These are phyloP conservation scores for Aspergillus viridinutans DNA, from an alignment of 2,329 filamentous ascomycete genomes.

Conservation along the genomic window DNA sequence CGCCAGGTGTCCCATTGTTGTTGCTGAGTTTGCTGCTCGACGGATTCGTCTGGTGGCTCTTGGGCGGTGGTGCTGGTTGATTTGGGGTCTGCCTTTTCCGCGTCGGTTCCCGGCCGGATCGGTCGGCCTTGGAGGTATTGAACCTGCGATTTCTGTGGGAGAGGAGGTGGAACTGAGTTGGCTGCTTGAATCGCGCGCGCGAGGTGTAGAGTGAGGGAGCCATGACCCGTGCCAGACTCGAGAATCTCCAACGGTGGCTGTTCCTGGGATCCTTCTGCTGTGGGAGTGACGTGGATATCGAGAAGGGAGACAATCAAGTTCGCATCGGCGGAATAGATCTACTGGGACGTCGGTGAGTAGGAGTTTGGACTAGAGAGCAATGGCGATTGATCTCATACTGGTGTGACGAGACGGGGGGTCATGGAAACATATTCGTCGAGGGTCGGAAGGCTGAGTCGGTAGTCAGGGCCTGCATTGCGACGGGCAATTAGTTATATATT, in stretches of 20 bases:
- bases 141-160: slow-evolving; percentile 35
- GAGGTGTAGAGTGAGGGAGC: slow-evolving; percentile 70
- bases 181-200: slow-evolving; percentile 71
- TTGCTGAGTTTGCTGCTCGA: slow-evolving; percentile 20
- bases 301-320: slow-evolving; percentile 71
- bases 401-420: slow-evolving; percentile 68
- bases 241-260: slow-evolving; percentile 64
- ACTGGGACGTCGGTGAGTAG: slow-evolving; percentile 20
- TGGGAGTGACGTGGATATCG: slow-evolving; percentile 61
- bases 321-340: slow-evolving; percentile 73
- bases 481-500: background rate
- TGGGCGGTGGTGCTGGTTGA: background rate
- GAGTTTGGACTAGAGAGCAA: slow-evolving; percentile 10
- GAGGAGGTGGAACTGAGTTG: slow-evolving; percentile 53
- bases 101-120: slow-evolving; percentile 17
- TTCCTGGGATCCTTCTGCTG: slow-evolving; percentile 23
- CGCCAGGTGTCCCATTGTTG: slow-evolving; percentile 45
- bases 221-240: slow-evolving; percentile 82
- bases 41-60: background rate
- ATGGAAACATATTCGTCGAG: slow-evolving; percentile 69
- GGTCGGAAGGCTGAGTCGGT: slow-evolving; percentile 61
- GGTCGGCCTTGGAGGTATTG: slow-evolving; percentile 24
- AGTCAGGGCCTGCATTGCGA: slow-evolving; percentile 38
- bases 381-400: slow-evolving; percentile 46
- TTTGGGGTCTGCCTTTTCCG: slow-evolving; percentile 13